These are phyloP conservation scores for Rhodotorula glutinis DNA, from an alignment of 1,284 basidiomycete genomes.

Conservation along the genomic window DNA sequence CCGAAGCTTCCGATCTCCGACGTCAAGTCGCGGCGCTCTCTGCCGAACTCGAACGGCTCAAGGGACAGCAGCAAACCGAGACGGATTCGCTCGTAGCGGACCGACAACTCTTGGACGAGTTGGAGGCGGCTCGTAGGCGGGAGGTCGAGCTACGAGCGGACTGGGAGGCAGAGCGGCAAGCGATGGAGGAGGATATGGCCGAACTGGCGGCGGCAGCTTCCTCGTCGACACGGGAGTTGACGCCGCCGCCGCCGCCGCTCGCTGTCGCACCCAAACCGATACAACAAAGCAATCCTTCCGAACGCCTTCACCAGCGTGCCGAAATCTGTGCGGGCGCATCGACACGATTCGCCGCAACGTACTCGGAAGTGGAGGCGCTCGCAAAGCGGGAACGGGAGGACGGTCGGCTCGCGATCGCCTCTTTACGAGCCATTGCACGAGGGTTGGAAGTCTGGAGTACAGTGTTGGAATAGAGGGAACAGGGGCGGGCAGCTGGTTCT, in stretches of 20 bases:
- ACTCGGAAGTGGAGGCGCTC: background rate
- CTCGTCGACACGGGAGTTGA: no score
- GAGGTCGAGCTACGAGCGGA: background rate
- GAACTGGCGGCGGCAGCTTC: background rate
- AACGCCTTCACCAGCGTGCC: background rate
- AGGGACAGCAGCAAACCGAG: background rate
- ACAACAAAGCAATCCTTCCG: background rate
- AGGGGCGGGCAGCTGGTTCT: background rate
- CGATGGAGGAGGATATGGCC: conserved; percentile 12
- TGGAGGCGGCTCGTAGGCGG: background rate
- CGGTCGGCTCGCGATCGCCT: background rate
- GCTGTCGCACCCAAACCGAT: background rate
- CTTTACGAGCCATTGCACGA: background rate
- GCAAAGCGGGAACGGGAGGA: conserved; percentile 3
- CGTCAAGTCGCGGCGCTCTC: conserved; percentile 2
- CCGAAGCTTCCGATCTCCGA: conserved; percentile 4
- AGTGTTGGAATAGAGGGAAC: background rate
- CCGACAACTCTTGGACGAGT: background rate
- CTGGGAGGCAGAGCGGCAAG: conserved; percentile 6
- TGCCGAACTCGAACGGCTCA: background rate
- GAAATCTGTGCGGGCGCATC: background rate
- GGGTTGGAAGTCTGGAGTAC: conserved; percentile 1
- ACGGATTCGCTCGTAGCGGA: background rate
- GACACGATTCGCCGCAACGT: background rate
- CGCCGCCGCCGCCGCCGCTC: background rate